These are phyloP conservation scores for Xylaria polymorpha DNA, from an alignment of 2,329 filamentous ascomycete species.

Conservation along the genomic window DNA sequence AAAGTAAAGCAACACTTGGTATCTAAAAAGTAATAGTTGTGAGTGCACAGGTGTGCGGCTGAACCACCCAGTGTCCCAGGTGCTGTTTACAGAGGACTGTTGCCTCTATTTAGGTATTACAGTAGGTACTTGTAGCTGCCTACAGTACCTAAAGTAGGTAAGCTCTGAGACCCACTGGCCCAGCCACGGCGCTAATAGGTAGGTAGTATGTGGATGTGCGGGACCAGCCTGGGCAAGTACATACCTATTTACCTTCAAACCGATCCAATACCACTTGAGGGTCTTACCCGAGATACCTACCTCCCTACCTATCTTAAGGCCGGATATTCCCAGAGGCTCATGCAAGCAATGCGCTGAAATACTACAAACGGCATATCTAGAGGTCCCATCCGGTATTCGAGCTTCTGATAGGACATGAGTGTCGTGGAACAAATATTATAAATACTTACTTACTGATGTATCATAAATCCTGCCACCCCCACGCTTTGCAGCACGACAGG, in stretches of 20 bases:
- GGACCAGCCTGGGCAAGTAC: too few relatives aligned
- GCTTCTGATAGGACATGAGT: constrained; percentile 9
- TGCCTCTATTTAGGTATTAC: too few relatives aligned
- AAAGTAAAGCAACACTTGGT: background rate
- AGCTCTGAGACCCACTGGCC: background rate
- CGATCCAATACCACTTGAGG: background rate
- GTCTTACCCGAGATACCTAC: background rate
- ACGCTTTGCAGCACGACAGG: constrained; percentile 12
- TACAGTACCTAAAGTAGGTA: too few relatives aligned
- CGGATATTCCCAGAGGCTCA: background rate
- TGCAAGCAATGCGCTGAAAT: background rate
- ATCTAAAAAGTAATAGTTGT: background rate
- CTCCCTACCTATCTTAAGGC: background rate
- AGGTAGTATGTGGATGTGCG: too few relatives aligned
- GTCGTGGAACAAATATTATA: background rate
- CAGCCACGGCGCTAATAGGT: background rate
- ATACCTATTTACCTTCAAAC: too few relatives aligned
- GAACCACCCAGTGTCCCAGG: too few relatives aligned
- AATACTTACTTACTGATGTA: constrained; percentile 13
- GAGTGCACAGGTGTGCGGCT: too few relatives aligned
- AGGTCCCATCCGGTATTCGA: background rate
- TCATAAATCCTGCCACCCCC: constrained; percentile 24
- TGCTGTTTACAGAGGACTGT: too few relatives aligned
- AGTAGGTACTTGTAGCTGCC: too few relatives aligned
- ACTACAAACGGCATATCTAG: background rate